A percentile compares a stretch with the other conserved stretches of the same genome.
These are phyloP conservation scores for Solanum peruvianum DNA, from an alignment of 257 asterid genomes.

Conservation along the genomic window DNA sequence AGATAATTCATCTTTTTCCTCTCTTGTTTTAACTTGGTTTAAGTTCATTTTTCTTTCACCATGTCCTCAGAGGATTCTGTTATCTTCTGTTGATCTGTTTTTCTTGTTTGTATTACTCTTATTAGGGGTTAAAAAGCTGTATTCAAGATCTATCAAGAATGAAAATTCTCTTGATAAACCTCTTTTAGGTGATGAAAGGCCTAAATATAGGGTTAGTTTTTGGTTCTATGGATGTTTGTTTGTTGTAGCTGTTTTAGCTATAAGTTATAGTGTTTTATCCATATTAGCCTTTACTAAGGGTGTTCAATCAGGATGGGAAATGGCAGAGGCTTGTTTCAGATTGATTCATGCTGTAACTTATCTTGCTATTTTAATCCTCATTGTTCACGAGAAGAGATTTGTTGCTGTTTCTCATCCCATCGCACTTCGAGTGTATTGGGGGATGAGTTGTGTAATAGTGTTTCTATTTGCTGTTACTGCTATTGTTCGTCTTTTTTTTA, in stretches of 20 bases:
- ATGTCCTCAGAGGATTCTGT: conserved; percentile 39
- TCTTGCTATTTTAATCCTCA: conserved; percentile 18
- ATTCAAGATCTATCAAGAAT: conserved; percentile 2
- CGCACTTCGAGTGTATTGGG: conserved; percentile 16
- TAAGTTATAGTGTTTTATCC: conserved; percentile 13
- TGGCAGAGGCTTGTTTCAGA: conserved; percentile 20
- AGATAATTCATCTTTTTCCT: conserved; percentile 1
- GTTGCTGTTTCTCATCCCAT: conserved; percentile 30
- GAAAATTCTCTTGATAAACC: conserved; percentile 23
- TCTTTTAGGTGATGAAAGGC: conserved; percentile 23
- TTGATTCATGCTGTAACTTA: conserved; percentile 27
- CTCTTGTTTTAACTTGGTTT: conserved; percentile 11
- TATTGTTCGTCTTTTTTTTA: conserved; percentile 17
- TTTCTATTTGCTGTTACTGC: conserved; percentile 15
- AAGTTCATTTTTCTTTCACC: conserved; percentile 41
- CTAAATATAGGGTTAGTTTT: conserved; percentile 10
- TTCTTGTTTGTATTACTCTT: conserved; percentile 19
- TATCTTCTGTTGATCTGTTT: conserved; percentile 22
- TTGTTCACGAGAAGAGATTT: conserved; percentile 36
- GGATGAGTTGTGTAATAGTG: not conserved
- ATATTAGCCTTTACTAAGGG: conserved; percentile 24
- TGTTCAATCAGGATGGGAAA: conserved; percentile 19
- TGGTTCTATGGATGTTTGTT: conserved; percentile 26
- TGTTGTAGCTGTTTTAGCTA: conserved; percentile 31
- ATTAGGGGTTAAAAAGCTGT: conserved; percentile 13